Evolutionary conservation across 2,329 filamentous ascomycete genomes (phyloP).

Genomic region (Calonectria pseudoturangicola): DNA sequence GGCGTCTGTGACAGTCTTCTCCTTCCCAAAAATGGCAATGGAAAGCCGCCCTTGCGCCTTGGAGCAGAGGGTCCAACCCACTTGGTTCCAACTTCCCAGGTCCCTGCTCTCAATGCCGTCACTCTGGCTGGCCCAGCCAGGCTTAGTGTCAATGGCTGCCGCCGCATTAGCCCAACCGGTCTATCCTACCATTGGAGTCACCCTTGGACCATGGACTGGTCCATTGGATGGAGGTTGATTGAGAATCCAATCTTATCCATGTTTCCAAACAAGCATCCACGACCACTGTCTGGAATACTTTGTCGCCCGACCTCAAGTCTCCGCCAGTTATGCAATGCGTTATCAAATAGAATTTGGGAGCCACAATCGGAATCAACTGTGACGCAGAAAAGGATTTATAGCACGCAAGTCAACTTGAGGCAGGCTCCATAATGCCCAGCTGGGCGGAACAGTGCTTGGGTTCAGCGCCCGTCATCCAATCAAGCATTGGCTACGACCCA

Average conservation of each 20-base stretch:
- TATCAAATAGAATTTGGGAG: not conserved
- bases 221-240: constrained; percentile 29
- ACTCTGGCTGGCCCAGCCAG: constrained; percentile 31
- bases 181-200: constrained; percentile 12
- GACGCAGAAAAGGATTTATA: not conserved
- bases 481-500: constrained; percentile 20
- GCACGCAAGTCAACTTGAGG: not conserved
- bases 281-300: not conserved
- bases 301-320: not conserved
- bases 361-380: not conserved
- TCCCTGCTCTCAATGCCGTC: constrained; percentile 40
- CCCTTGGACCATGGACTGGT: constrained; percentile 15
- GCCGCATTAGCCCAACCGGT: constrained; percentile 36
- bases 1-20: constrained; percentile 9
- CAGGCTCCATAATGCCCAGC: not conserved
- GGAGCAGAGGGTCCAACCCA: constrained; percentile 36
- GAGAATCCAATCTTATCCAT: constrained; percentile 26
- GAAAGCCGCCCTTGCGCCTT: constrained; percentile 24
- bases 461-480: constrained; percentile 1
- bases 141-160: constrained; percentile 40
- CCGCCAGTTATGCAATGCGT: not conserved
- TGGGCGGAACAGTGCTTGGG: not conserved
- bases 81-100: constrained; percentile 33
- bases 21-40: constrained; percentile 7
- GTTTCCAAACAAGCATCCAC: constrained; percentile 14